These are phyloP conservation scores for Globisporangium camurandrum DNA, from an alignment of 352 stramenopile genomes.

Conservation along the genomic window DNA sequence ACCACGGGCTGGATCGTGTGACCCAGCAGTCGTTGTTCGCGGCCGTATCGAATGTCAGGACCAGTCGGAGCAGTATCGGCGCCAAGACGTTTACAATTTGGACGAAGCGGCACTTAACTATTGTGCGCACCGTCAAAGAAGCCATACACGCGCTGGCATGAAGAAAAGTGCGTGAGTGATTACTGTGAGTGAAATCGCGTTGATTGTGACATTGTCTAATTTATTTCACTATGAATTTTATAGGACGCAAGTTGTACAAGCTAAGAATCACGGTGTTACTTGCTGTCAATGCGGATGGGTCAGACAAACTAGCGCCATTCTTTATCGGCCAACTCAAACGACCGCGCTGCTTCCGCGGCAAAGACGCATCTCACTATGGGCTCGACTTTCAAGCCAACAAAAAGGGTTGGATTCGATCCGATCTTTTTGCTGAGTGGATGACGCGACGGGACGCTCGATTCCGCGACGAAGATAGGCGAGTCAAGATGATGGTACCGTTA, in stretches of 20 bases:
- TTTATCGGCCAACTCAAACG: not conserved
- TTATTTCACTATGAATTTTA: not conserved
- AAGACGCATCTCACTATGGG: not conserved
- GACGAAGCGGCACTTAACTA: slow-evolving; percentile 2
- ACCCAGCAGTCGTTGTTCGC: not conserved
- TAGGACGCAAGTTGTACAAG: slow-evolving; percentile 1
- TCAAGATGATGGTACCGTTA: no score
- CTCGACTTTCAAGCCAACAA: not conserved
- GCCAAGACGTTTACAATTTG: not conserved
- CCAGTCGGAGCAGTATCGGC: not conserved
- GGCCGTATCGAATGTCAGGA: not conserved
- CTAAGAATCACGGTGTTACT: not conserved
- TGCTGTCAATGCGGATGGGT: not conserved
- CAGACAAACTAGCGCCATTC: not conserved
- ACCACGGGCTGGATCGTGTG: not conserved
- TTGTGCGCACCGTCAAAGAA: not conserved
- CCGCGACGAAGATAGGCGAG: not conserved
- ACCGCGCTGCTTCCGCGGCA: not conserved
- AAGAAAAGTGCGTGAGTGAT: not conserved
- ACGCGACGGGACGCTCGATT: not conserved
- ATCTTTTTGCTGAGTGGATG: not conserved
- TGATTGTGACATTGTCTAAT: not conserved
- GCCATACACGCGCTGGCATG: not conserved
- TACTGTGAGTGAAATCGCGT: not conserved
- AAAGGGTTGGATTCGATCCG: not conserved